phyloP scores from a whole-genome alignment of 495 filamentous ascomycete species.

The Massariosphaeria phaeospora region DNA sequence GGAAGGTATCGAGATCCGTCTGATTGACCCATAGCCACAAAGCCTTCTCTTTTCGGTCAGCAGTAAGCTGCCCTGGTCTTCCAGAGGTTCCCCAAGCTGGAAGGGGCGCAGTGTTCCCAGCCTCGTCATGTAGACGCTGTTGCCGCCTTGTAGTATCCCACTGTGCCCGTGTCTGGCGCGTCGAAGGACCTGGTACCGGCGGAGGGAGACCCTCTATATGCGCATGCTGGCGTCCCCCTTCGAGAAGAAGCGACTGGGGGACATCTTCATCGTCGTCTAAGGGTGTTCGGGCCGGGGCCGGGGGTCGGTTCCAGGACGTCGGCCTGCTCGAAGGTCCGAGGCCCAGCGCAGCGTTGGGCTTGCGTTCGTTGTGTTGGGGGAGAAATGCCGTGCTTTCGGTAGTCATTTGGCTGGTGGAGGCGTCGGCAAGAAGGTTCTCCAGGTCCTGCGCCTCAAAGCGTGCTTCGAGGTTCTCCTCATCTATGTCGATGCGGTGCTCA shows the following conservation, averaged over 20 bases:
- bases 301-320: constrained; percentile 13
- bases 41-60: constrained; percentile 71
- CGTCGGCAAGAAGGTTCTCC: constrained; percentile 60
- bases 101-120: not conserved
- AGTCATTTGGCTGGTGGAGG: constrained; percentile 55
- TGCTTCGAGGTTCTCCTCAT: constrained; percentile 63
- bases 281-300: not conserved
- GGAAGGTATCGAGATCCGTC: constrained; percentile 83
- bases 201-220: constrained; percentile 22
- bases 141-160: constrained; percentile 64
- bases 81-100: not conserved
- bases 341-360: constrained; percentile 1
- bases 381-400: constrained; percentile 50
- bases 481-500: constrained; percentile 59
- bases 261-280: constrained; percentile 76
- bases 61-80: constrained; percentile 11
- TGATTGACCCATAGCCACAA: constrained; percentile 97
- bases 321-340: not conserved
- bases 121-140: constrained; percentile 54
- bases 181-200: constrained; percentile 52
- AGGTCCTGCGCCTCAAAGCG: constrained; percentile 69
- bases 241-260: constrained; percentile 79
- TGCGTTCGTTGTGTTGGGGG: constrained; percentile 20
- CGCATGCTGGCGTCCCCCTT: constrained; percentile 40
- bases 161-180: constrained; percentile 51